Evolutionary conservation across 1,284 basidiomycete genomes (phyloP).

Genomic region (Cryptococcus amylolentus): DNA sequence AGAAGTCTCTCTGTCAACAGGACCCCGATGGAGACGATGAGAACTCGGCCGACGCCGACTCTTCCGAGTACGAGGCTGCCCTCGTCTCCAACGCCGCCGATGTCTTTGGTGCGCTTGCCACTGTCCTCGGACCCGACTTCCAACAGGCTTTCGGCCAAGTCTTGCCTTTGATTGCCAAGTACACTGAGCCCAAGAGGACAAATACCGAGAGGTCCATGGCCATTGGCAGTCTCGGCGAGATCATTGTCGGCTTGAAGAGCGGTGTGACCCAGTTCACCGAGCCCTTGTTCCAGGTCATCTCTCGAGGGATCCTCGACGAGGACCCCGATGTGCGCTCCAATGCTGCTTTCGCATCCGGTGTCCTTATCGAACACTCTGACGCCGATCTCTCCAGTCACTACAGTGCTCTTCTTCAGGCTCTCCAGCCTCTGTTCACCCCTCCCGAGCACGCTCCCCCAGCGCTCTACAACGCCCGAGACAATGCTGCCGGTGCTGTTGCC

Average conservation of each 20-base stretch:
- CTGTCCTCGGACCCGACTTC: constrained; percentile 80
- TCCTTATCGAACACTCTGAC: constrained; percentile 83
- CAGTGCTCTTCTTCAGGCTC: constrained; percentile 67
- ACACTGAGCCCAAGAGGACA: constrained; percentile 84
- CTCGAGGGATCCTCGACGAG: constrained; percentile 73
- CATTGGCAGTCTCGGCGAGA: constrained; percentile 91
- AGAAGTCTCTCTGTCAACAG: constrained; percentile 92
- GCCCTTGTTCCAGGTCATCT: constrained; percentile 77
- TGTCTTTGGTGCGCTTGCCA: constrained; percentile 86
- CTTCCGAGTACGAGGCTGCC: constrained; percentile 95
- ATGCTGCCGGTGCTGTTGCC: constrained; percentile 87
- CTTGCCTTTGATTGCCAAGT: constrained; percentile 85
- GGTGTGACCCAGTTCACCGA: constrained; percentile 84
- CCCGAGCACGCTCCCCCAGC: constrained; percentile 55
- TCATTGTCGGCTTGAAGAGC: constrained; percentile 86
- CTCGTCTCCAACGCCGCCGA: constrained; percentile 92
- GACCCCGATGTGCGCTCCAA: constrained; percentile 94
- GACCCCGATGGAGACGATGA: constrained; percentile 94
- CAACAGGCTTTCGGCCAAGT: constrained; percentile 78
- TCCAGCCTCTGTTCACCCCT: constrained; percentile 78
- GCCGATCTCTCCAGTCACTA: constrained; percentile 82
- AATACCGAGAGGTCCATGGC: constrained; percentile 88
- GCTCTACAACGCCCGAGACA: constrained; percentile 84
- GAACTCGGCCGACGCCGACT: constrained; percentile 59
- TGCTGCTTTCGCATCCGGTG: constrained; percentile 89